Base-by-base conservation (phyloP, 371 early-diverging fungal species). In the Lichtheimia ramosa region DNA sequence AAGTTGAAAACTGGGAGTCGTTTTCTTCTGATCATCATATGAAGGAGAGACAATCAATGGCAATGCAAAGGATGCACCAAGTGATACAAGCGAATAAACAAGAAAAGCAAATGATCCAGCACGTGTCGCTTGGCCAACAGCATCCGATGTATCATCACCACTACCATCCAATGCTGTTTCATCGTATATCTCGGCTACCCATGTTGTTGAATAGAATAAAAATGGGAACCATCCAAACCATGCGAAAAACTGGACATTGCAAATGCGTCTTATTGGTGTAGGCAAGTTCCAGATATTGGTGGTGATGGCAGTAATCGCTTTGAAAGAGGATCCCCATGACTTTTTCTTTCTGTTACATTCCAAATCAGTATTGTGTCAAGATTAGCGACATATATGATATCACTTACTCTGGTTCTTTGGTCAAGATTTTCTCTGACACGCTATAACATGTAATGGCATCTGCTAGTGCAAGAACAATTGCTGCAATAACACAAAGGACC, bases 151-250 rank as follows among this genome's bases (percentile, higher is more conserved):
- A 12, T 61, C 62, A 54, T 71, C 64, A 3, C 57, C 65, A 0
- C 69, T 69, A n/a, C 62, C 69, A 15, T 39, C 65, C 16, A 54
- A 27, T 15, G 53, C 62, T 2, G 64, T 56, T 10, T 70, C 49
- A 21, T 70, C 65, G 63, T 84, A 81, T 49, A 83, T 85, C 56
- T 89, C 87, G 25, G 91, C 90, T 1, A 93, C 87, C 74, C 87
- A 92, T 1, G 90, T 88, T 0, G 91, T 90, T 8, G 90, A 84
- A 68, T 96, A 96, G 60, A 97, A 96, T 12, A 97, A 75, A 63
- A 96, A 95, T 3, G 96, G 96, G 65, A 97, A 97, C 95, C 96
- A 95, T 10, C 94, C 96, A 62, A 96, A 85, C 96, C 96, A 97
- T 5, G 93, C 85, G 76, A 92, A 93, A 56, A 96, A 89, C 64